Evolutionary conservation across 2,329 filamentous ascomycete genomes (phyloP), one percentile per base, ranked within the genome.

Genomic region (Orbilia ellipsospora): DNA sequence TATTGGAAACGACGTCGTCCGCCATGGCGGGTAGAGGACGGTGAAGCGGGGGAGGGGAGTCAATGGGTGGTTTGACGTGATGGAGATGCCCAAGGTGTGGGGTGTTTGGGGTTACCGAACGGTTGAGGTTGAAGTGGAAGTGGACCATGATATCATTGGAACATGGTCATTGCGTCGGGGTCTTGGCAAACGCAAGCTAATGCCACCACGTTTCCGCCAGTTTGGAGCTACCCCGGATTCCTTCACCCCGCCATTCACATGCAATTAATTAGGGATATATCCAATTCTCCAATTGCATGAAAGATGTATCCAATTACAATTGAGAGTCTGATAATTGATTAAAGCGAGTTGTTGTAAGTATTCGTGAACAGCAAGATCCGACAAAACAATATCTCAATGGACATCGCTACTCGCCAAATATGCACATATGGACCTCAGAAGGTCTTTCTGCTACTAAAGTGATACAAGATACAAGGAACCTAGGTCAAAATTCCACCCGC

Each of bases 171-270:
- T 54, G 57, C n/a, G n/a, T n/a, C n/a, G n/a, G n/a, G n/a, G 65
- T 45, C 56, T 36, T 40, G 45, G 66, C 66, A 70, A 61, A 57
- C 66, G 31, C 57, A 50, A 50, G 57, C 23, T 23, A 23, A 23
- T n/a, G 44, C 51, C 20, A n/a, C 55, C 56, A 70, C 57, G 42
- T 64, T 56, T 51, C 42, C 42, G 45, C 57, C 2, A 12, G 2
- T 12, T 13, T 48, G n/a, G 13, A n/a, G 15, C 31, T 52, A 63
- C 66, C 57, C 66, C 66, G 59, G 66, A 70, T 70, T 70, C 51
- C 57, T 13, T 59, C n/a, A 36, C 36, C 20, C 18, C 48, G n/a
- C 1, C 16, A 18, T 13, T 18, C 48, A 52, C 1, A 4, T 48
- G 44, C 44, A 3, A 48, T 48, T n/a, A 23, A 23, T 23, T 23